Percentiles rank a stretch among this genome's conserved stretches.
Conservation (phyloP, 1,284 basidiomycete genomes). For the Irpex sp. region DNA sequence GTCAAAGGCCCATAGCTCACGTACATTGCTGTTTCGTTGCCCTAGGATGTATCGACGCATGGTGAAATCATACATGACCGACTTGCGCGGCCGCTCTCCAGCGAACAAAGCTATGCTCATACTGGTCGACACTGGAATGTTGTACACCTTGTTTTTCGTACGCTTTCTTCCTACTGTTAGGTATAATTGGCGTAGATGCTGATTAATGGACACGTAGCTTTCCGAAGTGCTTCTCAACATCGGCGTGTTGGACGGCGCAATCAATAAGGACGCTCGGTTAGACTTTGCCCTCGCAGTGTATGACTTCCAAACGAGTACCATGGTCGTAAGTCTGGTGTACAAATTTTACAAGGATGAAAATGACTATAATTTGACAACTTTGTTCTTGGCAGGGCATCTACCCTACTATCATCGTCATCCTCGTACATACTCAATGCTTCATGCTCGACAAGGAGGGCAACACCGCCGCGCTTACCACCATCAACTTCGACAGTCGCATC, state of each 20-base stretch:
- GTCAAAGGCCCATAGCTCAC: too few species aligned
- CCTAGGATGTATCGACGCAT: constrained; percentile 13
- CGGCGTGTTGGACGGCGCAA: constrained; percentile 4
- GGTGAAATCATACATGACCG: constrained; percentile 7
- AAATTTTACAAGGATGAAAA: too few species aligned
- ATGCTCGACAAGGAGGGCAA: constrained; percentile 7
- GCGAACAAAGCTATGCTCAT: constrained; percentile 14
- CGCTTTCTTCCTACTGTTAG: not conserved
- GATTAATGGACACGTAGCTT: constrained; percentile 2
- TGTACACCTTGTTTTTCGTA: constrained; percentile 14
- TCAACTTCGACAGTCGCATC: not conserved
- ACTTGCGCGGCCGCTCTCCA: constrained; percentile 5
- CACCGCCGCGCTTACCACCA: not conserved
- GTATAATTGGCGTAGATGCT: too few species aligned
- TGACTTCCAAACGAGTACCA: constrained; percentile 10
- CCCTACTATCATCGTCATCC: constrained; percentile 16
- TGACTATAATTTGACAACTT: too few species aligned
- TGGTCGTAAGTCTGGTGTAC: constrained; percentile 11
- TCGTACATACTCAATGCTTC: constrained; percentile 15
- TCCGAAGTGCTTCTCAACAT: constrained; percentile 11
- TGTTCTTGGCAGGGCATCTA: constrained; percentile 14
- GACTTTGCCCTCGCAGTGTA: constrained; percentile 14
- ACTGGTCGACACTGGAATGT: constrained; percentile 15
- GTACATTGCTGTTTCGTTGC: too few species aligned
- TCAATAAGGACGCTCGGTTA: constrained; percentile 1